Evolutionary conservation across 1,139 yeast genomes (phyloP), one percentile per base, ranked within the genome.

Genomic region (Suhomyces guaymorum): DNA sequence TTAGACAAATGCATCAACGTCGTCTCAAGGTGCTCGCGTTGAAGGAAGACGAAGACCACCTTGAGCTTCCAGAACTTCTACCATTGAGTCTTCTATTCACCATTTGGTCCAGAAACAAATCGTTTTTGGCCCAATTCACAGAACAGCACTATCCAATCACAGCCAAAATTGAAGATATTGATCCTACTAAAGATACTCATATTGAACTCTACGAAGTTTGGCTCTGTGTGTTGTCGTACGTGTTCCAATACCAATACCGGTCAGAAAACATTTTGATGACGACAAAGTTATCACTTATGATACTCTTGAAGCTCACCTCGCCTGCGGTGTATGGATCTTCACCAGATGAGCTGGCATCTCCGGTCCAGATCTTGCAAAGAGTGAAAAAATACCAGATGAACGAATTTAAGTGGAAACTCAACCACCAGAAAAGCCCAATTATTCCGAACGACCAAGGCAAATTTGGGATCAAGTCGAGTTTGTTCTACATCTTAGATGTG

Each of bases 381-480:
- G 41, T 62, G 4, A 39, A 48, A 7, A 38, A 47, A 1, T 52
- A 46, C 23, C 52, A 51, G 16, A 61, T 70, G 15, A 57, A 70
- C 36, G 75, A 69, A 41, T 60, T 55, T 40, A 57, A 57, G 32
- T 68, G 73, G 70, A 70, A 69, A 40, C 44, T 69, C 28, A 64
- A 71, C 30, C 75, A 64, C 40, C 75, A 69, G 33, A 60, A 57
- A 34, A 26, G 43, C 5, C 74, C 75, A 1, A 43, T 64, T 12
- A 47, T 70, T 2, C 69, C 69, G 4, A 47, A 47, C 14, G 57
- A 55, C 35, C 32, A 45, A 2, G 57, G 48, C 2, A 44, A 51
- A 6, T 49, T 45, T 15, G 65, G 61, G 0, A 38, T 49, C 25
- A 68, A 66, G 33, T 53, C 64, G 1, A 42, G 64, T 16, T 42